Percentiles rank a stretch among this genome's conserved stretches.
These are phyloP conservation scores for Coniochaeta sp. DNA, from an alignment of 2,329 filamentous ascomycete genomes.

Conservation along the genomic window DNA sequence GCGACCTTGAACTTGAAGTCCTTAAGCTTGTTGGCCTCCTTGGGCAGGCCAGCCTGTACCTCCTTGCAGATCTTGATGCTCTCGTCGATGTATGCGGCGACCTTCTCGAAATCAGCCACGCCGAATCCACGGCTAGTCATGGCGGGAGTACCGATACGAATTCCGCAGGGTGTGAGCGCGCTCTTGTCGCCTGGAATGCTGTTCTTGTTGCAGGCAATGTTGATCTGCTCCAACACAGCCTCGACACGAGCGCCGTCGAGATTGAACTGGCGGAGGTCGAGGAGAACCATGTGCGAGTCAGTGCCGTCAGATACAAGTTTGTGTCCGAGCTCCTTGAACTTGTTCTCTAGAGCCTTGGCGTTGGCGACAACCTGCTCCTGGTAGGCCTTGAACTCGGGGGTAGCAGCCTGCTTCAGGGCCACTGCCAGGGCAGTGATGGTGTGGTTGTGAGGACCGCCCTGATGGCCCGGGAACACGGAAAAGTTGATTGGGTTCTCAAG, in stretches of 20 bases:
- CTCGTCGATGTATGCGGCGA: conserved; percentile 82
- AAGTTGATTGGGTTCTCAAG: conserved; percentile 96
- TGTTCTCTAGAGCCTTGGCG: conserved; percentile 81
- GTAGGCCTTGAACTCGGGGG: conserved; percentile 86
- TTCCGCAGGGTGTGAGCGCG: conserved; percentile 85
- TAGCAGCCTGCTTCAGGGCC: conserved; percentile 87
- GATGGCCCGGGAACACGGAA: conserved; percentile 97
- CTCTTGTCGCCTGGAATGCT: conserved; percentile 96
- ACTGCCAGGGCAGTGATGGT: conserved; percentile 96
- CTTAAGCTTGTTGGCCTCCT: conserved; percentile 99
- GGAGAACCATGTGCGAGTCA: conserved; percentile 93
- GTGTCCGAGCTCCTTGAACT: conserved; percentile 82
- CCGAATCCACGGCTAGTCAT: conserved; percentile 97
- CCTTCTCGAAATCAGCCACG: conserved; percentile 83
- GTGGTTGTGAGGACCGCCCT: conserved; percentile 98
- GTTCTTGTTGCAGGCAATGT: conserved; percentile 99
- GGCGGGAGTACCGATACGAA: conserved; percentile 92
- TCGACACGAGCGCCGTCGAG: conserved; percentile 95
- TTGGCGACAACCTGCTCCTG: conserved; percentile 89
- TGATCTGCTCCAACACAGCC: conserved; percentile 92
- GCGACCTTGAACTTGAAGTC: conserved; percentile 96
- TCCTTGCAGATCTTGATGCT: conserved; percentile 86
- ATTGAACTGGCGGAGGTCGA: conserved; percentile 80
- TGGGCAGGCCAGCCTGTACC: conserved; percentile 76
- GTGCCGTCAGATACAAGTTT: conserved; percentile 93